Base-by-base conservation (phyloP, 441 rosid genomes). In the Populus tomentosa region DNA sequence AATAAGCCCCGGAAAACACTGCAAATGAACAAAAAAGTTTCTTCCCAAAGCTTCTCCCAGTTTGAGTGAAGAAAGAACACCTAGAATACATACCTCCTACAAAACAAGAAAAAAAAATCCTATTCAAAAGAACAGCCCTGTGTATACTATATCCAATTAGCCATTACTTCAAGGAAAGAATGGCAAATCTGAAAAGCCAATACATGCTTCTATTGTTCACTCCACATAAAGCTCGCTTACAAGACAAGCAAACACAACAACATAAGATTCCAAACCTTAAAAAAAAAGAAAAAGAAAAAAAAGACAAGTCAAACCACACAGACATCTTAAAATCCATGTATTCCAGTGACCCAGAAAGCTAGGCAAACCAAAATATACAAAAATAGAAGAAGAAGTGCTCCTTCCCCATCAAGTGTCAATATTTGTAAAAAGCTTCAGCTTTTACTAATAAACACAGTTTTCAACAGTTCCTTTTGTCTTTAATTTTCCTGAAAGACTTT, bases 121-220 rank as follows among this genome's bases (percentile, higher is more conserved):
- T 75, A 80, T 16, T 78, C 76, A 75, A 80, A 75, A 74, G 77
- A 30, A 78, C 63, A 80, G 32, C 67, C 74, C 71, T 61, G 68
- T 38, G 79, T 69, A 42, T 67, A 40, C 76, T 69, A 35, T 30
- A 82, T 72, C 68, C 77, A 80, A 56, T 79, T 75, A 71, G 28
- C 79, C 82, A 81, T 75, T 70, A 67, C 70, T 82, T 80, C 68
- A 85, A 83, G 90, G 38, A 84, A 85, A 42, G 89, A 88, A 88
- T 78, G 86, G 70, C 59, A 70, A 78, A 74, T 40, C 67, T 21
- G 69, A 73, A 83, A 83, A 77, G 79, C 73, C 61, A 59, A 21
- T 61, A 62, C 46, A 56, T 33, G 71, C 33, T 74, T 70, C 81
- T 42, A 62, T 67, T 70, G 14, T 67, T 78, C 72, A 74, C 79